Base-by-base conservation (phyloP, 495 filamentous ascomycete genomes). In the Apodospora peruviana region DNA sequence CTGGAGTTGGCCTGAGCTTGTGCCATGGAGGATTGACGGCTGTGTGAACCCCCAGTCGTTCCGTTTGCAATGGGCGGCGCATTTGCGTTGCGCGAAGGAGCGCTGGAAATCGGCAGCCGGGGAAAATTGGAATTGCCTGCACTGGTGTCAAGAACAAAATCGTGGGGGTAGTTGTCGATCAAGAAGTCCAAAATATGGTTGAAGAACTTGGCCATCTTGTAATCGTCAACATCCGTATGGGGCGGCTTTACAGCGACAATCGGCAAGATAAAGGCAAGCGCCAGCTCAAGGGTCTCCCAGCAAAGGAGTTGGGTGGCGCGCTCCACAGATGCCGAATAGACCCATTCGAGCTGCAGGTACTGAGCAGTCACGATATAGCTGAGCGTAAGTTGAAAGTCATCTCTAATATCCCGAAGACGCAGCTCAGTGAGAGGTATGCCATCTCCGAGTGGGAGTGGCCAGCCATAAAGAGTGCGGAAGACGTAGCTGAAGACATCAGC, bases 231-330 rank as follows among this genome's bases (percentile, higher is more conserved):
- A 35, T 47, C 35, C 45, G 55, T 53, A 45, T 47, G n/a, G 44
- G 47, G 20, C 43, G 52, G 24, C 39, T 62, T 40, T 53, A 68
- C 1, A 43, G 64, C 40, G 21, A 49, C 32, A 46, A 38, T 46
- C 35, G 45, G 47, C 24, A 71, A 56, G 4, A 67, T 44, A 32
- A 72, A 74, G 41, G 60, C 58, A 18, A 78, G 55, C 24, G 70
- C 75, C 12, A 65, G 57, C 47, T 81, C 79, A 10, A 82, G 45
- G 3, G 77, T 83, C 5, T 69, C 64, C 79, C 79, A 83, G 45
- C 48, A 61, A 21, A 84, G 50, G 17, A 75, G 64, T 18, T 64
- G 59, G 36, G 52, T 53, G 10, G 76, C 77, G 46, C 76, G 62
- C 12, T 75, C 64, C 14, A 78, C 42, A 12, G 74, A 77, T 8